Evolutionary conservation across 805 yeast genomes (phyloP).

Genomic region (Saturnispora silvae): DNA sequence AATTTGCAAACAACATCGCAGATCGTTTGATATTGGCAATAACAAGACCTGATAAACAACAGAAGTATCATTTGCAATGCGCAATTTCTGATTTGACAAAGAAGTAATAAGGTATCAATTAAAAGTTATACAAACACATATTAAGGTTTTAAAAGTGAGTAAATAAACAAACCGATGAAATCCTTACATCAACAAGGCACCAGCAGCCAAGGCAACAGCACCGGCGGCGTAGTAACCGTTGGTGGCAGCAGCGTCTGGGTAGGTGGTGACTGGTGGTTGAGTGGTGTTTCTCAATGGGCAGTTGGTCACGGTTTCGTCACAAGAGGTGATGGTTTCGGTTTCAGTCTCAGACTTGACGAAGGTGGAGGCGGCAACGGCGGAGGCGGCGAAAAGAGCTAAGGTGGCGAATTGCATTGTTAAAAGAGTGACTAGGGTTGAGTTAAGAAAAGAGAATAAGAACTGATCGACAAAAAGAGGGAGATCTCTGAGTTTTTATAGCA

Average conservation of each 20-base stretch:
- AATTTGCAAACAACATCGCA: too few relatives aligned
- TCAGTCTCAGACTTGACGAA: slow-evolving; percentile 28
- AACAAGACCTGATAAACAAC: too few relatives aligned
- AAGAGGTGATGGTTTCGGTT: slow-evolving; percentile 31
- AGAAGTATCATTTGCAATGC: too few relatives aligned
- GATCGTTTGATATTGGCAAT: too few relatives aligned
- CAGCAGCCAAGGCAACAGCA: slow-evolving; percentile 23
- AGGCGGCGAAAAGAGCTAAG: slow-evolving; percentile 29
- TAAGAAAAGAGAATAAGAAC: not conserved
- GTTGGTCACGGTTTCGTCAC: slow-evolving; percentile 29
- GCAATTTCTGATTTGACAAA: too few relatives aligned
- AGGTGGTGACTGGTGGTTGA: slow-evolving; percentile 23
- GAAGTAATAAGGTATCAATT: too few relatives aligned
- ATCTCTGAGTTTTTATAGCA: not conserved
- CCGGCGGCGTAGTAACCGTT: slow-evolving; percentile 14
- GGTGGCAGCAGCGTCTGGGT: slow-evolving; percentile 27
- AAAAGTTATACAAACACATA: too few relatives aligned
- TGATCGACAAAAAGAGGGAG: not conserved
- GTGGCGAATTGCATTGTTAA: slow-evolving; percentile 35
- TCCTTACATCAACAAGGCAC: slow-evolving; percentile 26
- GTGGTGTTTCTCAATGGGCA: slow-evolving; percentile 19
- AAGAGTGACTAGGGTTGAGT: slow-evolving; percentile 19
- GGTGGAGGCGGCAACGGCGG: slow-evolving; percentile 23
- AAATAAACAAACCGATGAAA: too few relatives aligned
- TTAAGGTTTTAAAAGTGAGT: too few relatives aligned